Base-by-base conservation (phyloP, 2,329 filamentous ascomycete species). In the Colletotrichum camelliae region DNA sequence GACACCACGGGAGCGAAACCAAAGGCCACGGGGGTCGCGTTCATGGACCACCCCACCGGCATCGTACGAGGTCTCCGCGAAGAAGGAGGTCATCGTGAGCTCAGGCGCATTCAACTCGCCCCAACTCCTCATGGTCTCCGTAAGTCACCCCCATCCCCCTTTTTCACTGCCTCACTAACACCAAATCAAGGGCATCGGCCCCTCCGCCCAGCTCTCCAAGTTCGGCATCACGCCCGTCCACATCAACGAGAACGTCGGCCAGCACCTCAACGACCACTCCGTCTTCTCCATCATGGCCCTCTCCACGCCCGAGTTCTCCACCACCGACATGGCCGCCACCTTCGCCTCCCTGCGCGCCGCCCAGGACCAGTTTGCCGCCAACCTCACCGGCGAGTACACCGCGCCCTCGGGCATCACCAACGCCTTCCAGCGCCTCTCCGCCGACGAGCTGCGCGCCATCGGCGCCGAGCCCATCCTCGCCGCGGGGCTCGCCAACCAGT, bases 251-350 rank as follows among this genome's bases (percentile, higher is more conserved):
- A 80, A 80, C 61, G 67, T 80, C 15, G 79, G 79, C n/a, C 78
- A 79, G 64, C 78, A 80, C 37, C 77, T 81, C 15, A 80, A 79
- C 65, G 80, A 81, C 37, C 80, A 81, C 76, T 80, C 78, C 37
- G 78, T 81, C 27, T 81, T 80, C 74, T 80, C 79, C 75, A 81
- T 81, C 55, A 80, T 80, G 77, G 80, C 79, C 1, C 78, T 64
- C 10, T 79, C 79, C 16, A 74, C 77, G 15, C 77, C 78, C 5
- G 78, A 81, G 39, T 79, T 77, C 66, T 80, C 79, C 15, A 81
- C 80, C 3, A 77, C 77, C 13, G 77, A 79, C 58, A 78, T 80
- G 77, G 74, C 72, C 12, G 75, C 77, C 12, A 78, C 69, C 10
- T 79, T 77, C 71, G 29, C 72, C 27, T 65, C 75, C 29, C 73